phyloP scores from a whole-genome alignment of 345 rosid genomes.

The Salix purpurea region DNA sequence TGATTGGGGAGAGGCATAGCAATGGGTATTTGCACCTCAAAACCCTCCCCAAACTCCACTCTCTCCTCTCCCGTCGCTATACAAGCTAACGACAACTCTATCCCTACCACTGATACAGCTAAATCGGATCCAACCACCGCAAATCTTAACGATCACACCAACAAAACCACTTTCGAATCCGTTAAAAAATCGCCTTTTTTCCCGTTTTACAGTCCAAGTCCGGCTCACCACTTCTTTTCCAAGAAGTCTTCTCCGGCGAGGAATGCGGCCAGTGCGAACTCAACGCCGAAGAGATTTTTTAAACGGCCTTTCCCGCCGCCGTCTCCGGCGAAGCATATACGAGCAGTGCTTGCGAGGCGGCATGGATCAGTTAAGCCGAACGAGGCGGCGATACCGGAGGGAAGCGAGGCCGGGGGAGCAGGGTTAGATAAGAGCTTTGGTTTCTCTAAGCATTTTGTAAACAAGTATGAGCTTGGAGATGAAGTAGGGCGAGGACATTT shows the following conservation, averaged over 20 bases:
- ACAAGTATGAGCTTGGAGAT: constrained; percentile 36
- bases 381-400: constrained; percentile 39
- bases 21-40: constrained; percentile 85
- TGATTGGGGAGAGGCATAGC: constrained; percentile 24
- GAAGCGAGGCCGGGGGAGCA: constrained; percentile 50
- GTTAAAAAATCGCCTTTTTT: constrained; percentile 65
- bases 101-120: constrained; percentile 22
- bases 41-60: constrained; percentile 47
- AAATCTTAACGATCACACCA: constrained; percentile 14
- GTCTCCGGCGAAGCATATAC: constrained; percentile 99
- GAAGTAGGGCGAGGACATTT: constrained; percentile 40
- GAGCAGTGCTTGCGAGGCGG: constrained; percentile 67
- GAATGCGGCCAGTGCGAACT: constrained; percentile 42
- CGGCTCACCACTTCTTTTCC: constrained; percentile 74
- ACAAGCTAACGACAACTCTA: constrained; percentile 15
- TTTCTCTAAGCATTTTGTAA: constrained; percentile 70
- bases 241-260: constrained; percentile 79
- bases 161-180: constrained; percentile 16
- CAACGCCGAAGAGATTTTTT: constrained; percentile 83
- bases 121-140: constrained; percentile 14
- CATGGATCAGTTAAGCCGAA: constrained; percentile 33
- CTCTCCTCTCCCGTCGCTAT: constrained; percentile 25
- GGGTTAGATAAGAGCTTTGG: constrained; percentile 87
- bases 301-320: constrained; percentile 84
- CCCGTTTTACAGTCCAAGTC: constrained; percentile 88